phyloP scores from a whole-genome alignment of 139 green algal genomes.

The Coccomyxa sp. region DNA sequence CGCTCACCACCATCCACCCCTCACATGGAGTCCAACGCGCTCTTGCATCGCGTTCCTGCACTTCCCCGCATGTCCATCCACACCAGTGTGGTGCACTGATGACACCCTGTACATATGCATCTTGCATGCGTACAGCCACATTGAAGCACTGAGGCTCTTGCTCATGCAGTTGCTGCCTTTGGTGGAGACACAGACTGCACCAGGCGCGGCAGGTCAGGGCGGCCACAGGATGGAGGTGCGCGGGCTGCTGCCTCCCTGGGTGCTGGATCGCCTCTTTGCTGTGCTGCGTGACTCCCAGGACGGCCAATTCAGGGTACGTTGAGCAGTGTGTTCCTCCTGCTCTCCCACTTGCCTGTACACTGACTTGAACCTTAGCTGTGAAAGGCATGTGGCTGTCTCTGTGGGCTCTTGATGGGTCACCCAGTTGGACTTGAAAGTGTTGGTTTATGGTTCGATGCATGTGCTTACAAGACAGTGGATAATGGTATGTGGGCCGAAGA shows the following conservation, averaged over 20 bases:
- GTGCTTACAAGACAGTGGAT: not conserved
- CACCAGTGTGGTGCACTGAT: too few relatives aligned
- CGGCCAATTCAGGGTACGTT: slow-evolving; percentile 15
- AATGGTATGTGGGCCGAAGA: not conserved
- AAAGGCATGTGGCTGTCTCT: not conserved
- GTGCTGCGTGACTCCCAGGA: slow-evolving; percentile 21
- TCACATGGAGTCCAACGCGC: too few relatives aligned
- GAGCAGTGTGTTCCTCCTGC: not conserved
- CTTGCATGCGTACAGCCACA: too few relatives aligned
- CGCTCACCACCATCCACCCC: too few relatives aligned
- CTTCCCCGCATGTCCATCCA: too few relatives aligned
- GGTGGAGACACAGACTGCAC: not conserved
- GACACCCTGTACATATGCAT: too few relatives aligned
- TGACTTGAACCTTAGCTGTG: not conserved
- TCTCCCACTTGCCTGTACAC: not conserved
- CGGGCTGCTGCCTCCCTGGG: slow-evolving; percentile 33
- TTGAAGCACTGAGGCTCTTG: not conserved
- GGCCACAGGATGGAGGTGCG: slow-evolving; percentile 33
- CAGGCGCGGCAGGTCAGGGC: not conserved
- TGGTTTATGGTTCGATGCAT: not conserved
- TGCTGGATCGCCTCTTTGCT: slow-evolving; percentile 24
- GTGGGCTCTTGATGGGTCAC: not conserved
- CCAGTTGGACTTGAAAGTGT: not conserved
- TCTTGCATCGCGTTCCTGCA: too few relatives aligned
- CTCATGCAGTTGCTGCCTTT: not conserved